Evolutionary conservation across 345 rosid genomes (phyloP).

Genomic region (Pistacia atlantica): DNA sequence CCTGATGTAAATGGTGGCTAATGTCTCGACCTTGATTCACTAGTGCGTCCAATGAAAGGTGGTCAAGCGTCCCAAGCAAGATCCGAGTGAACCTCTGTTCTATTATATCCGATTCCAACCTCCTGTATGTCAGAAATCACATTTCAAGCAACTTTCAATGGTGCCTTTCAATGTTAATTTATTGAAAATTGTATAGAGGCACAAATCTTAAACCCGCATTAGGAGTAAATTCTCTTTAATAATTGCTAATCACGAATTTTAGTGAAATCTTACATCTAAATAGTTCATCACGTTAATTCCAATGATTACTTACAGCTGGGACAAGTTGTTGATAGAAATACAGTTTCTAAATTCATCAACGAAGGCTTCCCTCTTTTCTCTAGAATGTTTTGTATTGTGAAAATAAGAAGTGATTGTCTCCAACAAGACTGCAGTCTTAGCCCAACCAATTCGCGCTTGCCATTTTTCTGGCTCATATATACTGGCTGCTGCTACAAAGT

Average conservation of each 20-base stretch:
- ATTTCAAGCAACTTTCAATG: background rate
- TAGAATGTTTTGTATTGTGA: constrained; percentile 18
- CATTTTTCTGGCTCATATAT: constrained; percentile 76
- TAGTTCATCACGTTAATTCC: no score
- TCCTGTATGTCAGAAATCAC: constrained; percentile 33
- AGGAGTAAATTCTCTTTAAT: no score
- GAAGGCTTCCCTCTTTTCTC: constrained; percentile 42
- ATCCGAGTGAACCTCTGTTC: constrained; percentile 41
- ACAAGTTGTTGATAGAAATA: background rate
- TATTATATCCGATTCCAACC: constrained; percentile 26
- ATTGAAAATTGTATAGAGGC: no score
- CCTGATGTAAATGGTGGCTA: constrained; percentile 42
- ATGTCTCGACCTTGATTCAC: constrained; percentile 65
- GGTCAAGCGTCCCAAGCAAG: constrained; percentile 56
- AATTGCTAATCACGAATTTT: no score
- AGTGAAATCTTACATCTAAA: no score
- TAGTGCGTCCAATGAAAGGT: constrained; percentile 57
- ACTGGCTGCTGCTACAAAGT: constrained; percentile 73
- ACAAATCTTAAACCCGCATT: no score
- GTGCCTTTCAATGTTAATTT: no score
- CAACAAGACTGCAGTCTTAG: constrained; percentile 55
- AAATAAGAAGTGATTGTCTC: constrained; percentile 46
- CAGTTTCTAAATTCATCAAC: constrained; percentile 43
- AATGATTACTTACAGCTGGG: no score
- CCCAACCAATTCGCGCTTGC: constrained; percentile 80